Conservation (phyloP, 768 basidiomycete species). For the Holtermannia corniformis region DNA sequence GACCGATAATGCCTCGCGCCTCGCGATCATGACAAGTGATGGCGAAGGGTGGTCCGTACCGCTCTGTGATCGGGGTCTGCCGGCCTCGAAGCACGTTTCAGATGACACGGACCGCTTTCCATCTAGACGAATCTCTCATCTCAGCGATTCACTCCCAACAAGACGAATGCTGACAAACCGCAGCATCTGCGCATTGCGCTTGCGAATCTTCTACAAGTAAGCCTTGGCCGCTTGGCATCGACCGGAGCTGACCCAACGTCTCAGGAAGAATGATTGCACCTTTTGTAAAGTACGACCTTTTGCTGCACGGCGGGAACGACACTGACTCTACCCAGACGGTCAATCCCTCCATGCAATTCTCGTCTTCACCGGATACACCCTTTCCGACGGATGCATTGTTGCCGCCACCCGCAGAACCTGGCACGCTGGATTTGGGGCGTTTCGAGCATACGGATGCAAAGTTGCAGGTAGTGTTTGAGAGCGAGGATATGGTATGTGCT, state of each 20-base stretch:
- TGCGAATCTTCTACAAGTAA: slow-evolving; percentile 79
- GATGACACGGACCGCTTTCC: no score
- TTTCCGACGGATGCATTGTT: slow-evolving; percentile 27
- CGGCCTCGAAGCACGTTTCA: no score
- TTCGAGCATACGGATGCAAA: slow-evolving; percentile 36
- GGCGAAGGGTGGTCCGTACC: no score
- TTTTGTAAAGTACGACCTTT: no score
- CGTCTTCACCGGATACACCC: slow-evolving; percentile 26
- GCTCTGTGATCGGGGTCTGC: no score
- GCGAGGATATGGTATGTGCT: slow-evolving; percentile 51
- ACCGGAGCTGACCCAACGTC: slow-evolving; percentile 10
- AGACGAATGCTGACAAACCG: neutral
- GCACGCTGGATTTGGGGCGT: slow-evolving; percentile 25
- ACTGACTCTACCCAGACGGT: slow-evolving; percentile 13
- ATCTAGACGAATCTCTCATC: no score
- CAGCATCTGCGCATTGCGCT: slow-evolving; percentile 68
- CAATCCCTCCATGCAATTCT: slow-evolving; percentile 30
- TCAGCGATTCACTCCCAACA: neutral
- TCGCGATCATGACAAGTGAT: no score
- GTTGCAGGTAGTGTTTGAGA: slow-evolving; percentile 72
- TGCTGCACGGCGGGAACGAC: neutral
- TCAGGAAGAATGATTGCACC: no score
- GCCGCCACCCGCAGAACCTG: slow-evolving; percentile 24
- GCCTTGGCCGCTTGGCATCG: slow-evolving; percentile 1
- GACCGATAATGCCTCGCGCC: no score